A percentile compares a stretch with the other conserved stretches of the same genome.
Conservation (phyloP, 495 filamentous ascomycete species). For the Aspergillus haitiensis region DNA sequence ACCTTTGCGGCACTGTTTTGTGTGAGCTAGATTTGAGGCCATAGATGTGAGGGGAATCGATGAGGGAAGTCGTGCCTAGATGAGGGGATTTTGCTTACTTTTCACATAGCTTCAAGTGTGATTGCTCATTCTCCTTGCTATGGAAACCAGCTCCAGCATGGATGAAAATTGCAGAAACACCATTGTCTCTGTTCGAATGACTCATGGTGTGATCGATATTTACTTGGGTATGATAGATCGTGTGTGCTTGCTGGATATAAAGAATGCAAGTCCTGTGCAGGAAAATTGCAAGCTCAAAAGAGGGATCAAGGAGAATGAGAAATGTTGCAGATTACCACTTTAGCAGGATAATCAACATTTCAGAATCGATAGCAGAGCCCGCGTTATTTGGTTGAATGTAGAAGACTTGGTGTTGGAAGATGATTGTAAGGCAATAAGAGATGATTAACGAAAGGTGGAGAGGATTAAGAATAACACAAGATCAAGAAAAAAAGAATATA, state of each 20-base stretch:
- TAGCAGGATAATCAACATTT: neutral
- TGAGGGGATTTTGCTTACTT: constrained; percentile 60
- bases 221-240: neutral
- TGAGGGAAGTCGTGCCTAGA: neutral
- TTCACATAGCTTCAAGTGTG: constrained; percentile 81
- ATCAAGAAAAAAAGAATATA: neutral
- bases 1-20: constrained; percentile 68
- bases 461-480: neutral
- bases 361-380: neutral
- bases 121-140: constrained; percentile 74
- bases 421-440: too few species aligned
- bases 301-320: neutral
- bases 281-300: neutral
- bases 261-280: neutral
- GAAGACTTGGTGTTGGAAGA: too few species aligned
- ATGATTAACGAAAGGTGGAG: neutral
- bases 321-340: neutral
- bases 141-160: constrained; percentile 98
- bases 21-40: constrained; percentile 14
- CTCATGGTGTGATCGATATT: constrained; percentile 26
- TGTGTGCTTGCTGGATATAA: neutral
- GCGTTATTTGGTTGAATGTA: too few species aligned
- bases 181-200: constrained; percentile 35
- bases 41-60: neutral
- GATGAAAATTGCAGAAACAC: constrained; percentile 77